Conservation (phyloP, 106 monocot species). For the Dendrobium huoshanense region DNA sequence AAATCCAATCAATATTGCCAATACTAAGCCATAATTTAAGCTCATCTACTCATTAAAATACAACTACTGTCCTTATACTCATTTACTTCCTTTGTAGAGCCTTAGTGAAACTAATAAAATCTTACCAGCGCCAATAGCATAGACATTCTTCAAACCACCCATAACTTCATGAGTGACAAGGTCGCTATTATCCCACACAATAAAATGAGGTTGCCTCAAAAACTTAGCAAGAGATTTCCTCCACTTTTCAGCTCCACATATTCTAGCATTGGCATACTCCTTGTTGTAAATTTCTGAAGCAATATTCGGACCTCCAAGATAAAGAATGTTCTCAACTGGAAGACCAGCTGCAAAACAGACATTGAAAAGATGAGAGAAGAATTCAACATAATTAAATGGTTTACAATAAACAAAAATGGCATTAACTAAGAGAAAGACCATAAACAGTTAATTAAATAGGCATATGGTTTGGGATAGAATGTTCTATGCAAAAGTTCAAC, state of each 20-base stretch:
- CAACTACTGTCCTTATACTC: no score
- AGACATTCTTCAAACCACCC: constrained; percentile 97
- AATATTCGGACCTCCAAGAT: constrained; percentile 93
- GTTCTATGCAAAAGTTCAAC: not conserved
- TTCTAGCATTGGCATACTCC: constrained; percentile 95
- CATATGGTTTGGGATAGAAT: not conserved
- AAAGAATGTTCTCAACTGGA: constrained; percentile 84
- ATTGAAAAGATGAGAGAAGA: not conserved
- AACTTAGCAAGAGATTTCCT: constrained; percentile 78
- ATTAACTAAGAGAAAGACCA: not conserved
- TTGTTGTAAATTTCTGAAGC: constrained; percentile 95
- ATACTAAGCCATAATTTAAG: no score
- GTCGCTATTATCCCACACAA: constrained; percentile 96
- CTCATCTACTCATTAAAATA: no score
- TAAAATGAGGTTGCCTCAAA: constrained; percentile 90
- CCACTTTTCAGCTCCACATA: constrained; percentile 93
- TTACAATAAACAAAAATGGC: not conserved
- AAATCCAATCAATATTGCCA: no score
- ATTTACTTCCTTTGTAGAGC: not conserved
- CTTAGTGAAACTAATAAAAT: not conserved
- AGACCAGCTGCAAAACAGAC: constrained; percentile 49
- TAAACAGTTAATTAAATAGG: not conserved
- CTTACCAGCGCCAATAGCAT: constrained; percentile 93
- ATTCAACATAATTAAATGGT: not conserved
- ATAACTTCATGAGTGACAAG: constrained; percentile 94